Conservation (phyloP, 2,329 filamentous ascomycete genomes). For the Emergomyces africanus region DNA sequence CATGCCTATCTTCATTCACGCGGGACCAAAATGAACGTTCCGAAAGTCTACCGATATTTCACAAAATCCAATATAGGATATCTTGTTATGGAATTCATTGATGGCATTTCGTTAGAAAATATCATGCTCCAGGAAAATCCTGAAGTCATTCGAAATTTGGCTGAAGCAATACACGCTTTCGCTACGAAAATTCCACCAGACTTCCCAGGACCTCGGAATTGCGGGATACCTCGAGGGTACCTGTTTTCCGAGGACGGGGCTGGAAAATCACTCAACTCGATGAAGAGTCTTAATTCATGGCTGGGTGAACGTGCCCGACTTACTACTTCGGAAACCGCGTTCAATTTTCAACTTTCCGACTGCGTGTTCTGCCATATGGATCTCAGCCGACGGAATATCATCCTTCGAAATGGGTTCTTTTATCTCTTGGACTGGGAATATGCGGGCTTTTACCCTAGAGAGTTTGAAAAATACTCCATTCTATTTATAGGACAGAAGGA, state of each 20-base stretch:
- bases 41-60: constrained; percentile 1
- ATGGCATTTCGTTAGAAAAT: background rate
- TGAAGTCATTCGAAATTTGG: background rate
- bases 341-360: constrained; percentile 1
- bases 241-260: background rate
- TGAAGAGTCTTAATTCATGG: background rate
- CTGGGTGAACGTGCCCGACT: background rate
- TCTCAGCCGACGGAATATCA: background rate
- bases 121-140: background rate
- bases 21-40: background rate
- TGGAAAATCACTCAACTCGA: background rate
- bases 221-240: background rate
- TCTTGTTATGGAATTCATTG: background rate
- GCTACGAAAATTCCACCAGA: background rate
- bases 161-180: background rate
- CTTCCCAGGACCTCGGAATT: background rate
- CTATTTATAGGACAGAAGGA: constrained; percentile 1
- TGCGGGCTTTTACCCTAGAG: background rate
- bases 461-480: background rate
- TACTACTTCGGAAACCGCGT: background rate
- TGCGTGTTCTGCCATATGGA: constrained; percentile 1
- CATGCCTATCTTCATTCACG: background rate
- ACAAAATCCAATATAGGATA: background rate
- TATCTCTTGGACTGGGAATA: constrained; percentile 1
- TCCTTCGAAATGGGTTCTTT: background rate